These are phyloP conservation scores for Oropetium thomaeum DNA, from an alignment of 176 grass and related monocot species.

Conservation along the genomic window DNA sequence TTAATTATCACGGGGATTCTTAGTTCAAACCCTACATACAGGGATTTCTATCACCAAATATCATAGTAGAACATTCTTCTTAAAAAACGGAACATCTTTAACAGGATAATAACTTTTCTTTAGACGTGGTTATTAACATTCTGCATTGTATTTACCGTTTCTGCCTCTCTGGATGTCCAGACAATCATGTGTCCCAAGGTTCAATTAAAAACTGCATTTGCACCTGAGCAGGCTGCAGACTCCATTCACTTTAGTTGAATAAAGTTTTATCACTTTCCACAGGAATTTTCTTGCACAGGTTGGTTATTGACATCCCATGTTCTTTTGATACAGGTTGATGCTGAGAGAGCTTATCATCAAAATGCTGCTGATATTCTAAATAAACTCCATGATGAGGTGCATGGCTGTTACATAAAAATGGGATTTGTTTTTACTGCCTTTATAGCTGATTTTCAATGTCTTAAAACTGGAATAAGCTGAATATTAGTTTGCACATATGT, in stretches of 20 bases:
- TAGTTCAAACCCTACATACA: neutral
- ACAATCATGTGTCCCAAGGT: neutral
- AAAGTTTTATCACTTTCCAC: neutral
- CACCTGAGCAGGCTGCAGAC: neutral
- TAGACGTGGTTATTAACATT: neutral
- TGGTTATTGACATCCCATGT: constrained; percentile 11
- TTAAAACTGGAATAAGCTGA: constrained; percentile 18
- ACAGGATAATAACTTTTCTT: neutral
- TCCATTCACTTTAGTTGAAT: constrained; percentile 5
- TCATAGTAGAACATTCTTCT: neutral
- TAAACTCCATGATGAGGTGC: constrained; percentile 89
- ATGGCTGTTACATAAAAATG: constrained; percentile 20
- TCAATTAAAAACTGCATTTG: constrained; percentile 12
- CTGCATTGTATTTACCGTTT: constrained; percentile 17
- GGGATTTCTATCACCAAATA: neutral
- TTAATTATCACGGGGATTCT: neutral
- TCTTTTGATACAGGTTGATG: constrained; percentile 68
- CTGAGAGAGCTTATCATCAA: constrained; percentile 91
- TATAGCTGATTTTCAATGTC: constrained; percentile 7
- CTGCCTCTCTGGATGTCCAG: neutral
- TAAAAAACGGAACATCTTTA: neutral
- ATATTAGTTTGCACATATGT: constrained; percentile 20
- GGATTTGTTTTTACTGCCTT: neutral
- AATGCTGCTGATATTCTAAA: constrained; percentile 83
- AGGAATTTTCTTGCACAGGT: constrained; percentile 22